Percentiles rank a stretch among this genome's conserved stretches.
Conservation (phyloP, 2,329 filamentous ascomycete species). For the Penicillium sp. region DNA sequence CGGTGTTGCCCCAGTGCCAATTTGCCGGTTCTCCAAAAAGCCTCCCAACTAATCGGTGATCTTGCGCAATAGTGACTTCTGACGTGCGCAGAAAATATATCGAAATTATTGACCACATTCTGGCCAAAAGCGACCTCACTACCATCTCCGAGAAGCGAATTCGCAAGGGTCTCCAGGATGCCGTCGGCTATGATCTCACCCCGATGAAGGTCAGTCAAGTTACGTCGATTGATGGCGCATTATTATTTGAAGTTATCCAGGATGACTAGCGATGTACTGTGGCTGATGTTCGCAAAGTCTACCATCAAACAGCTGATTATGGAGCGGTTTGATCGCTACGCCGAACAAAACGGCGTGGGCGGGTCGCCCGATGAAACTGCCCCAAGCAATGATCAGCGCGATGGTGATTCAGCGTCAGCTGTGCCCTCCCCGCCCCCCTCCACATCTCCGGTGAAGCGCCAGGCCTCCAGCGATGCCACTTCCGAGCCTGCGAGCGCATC, state of each 20-base stretch:
- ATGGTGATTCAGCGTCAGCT: constrained; percentile 19
- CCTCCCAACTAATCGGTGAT: constrained; percentile 19
- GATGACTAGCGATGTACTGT: background rate
- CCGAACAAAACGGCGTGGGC: constrained; percentile 37
- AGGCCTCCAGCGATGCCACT: constrained; percentile 34
- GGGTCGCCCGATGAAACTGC: constrained; percentile 25
- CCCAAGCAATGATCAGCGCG: constrained; percentile 31
- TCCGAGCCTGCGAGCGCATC: constrained; percentile 33
- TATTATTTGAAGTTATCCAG: background rate
- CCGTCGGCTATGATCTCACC: constrained; percentile 53
- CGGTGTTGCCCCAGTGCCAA: constrained; percentile 17
- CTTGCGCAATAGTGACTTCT: constrained; percentile 37
- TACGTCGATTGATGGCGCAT: background rate
- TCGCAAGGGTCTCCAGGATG: constrained; percentile 54
- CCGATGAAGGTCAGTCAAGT: constrained; percentile 49
- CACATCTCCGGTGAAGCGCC: constrained; percentile 35
- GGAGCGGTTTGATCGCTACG: constrained; percentile 62
- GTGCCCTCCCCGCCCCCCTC: constrained; percentile 27
- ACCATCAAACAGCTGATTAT: constrained; percentile 65
- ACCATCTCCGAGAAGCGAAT: constrained; percentile 59
- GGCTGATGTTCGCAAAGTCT: constrained; percentile 39
- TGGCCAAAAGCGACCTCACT: constrained; percentile 52
- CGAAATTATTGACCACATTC: constrained; percentile 55
- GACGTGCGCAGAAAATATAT: constrained; percentile 46
- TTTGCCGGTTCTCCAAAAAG: constrained; percentile 14